Evolutionary conservation across 495 filamentous ascomycete genomes (phyloP), one percentile per base, ranked within the genome.

Genomic region (Lepidopterella palustris): DNA sequence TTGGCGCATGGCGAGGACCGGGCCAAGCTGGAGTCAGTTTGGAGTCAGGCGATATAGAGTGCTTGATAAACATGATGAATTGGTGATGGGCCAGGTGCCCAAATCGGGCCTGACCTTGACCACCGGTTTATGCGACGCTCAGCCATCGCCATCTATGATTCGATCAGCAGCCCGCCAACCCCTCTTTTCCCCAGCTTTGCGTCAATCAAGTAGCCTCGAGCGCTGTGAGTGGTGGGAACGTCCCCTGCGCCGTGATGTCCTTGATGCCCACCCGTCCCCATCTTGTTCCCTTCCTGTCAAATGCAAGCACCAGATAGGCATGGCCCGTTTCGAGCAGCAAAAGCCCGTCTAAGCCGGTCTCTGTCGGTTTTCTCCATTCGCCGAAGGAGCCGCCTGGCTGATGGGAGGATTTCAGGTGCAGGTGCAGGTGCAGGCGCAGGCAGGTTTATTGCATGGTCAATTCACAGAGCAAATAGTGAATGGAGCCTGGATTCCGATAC

Each of bases 41-140:
- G n/a, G n/a, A 67, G 64, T 67, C 64, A 67, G 64, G 61, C 60
- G 64, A 67, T 67, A 61, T 57, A 60, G 62, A n/a, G 25, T 21
- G 59, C 35, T 54, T 57, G 59, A 59, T 51, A 56, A 35, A 35
- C 31, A 13, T 5, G 35, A 13, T 42, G 35, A 42, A 42, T 42
- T 42, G 35, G 3, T 42, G 35, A 10, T 15, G 35, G 35, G 3
- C 35, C 2, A 42, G 35, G 35, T 42, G n/a, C 35, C 18, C 2
- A 18, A 42, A 15, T 18, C 13, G 35, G 35, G 35, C 35, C 13
- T 42, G 35, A 42, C 35, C 35, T 15, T 10, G 35, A 18, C 35
- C 35, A 18, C 3, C 35, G 13, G 35, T 18, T 42, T 42, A 42
- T 42, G 35, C 35, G 35, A 15, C 3, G 35, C 10, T 18, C 10